Percentiles rank a stretch among this genome's conserved stretches.
Evolutionary conservation across 2,329 filamentous ascomycete species (phyloP).

Genomic region (Exophiala oligosperma): DNA sequence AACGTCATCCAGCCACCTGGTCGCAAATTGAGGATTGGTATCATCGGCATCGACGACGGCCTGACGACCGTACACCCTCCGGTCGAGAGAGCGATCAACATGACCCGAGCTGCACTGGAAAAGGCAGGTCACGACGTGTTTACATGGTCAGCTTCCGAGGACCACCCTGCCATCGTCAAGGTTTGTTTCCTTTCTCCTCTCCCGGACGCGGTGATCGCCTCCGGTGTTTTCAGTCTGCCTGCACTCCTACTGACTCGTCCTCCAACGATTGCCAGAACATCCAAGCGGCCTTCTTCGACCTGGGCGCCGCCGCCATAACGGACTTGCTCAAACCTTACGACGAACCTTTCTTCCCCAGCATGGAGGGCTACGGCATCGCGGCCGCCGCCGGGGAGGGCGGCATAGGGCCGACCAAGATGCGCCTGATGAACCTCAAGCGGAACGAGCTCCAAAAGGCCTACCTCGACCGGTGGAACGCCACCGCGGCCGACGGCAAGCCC

Average conservation of each 20-base stretch:
- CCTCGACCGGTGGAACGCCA: constrained; percentile 38
- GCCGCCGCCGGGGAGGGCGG: constrained; percentile 27
- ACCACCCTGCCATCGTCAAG: constrained; percentile 35
- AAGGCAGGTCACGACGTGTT: constrained; percentile 41
- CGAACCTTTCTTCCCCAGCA: constrained; percentile 32
- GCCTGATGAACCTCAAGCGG: constrained; percentile 32
- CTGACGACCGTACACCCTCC: constrained; percentile 40
- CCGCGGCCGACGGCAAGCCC: constrained; percentile 31
- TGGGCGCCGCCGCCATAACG: constrained; percentile 31
- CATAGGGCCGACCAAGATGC: constrained; percentile 33
- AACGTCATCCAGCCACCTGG: constrained; percentile 35
- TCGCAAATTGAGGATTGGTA: constrained; percentile 39
- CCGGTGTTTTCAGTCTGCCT: no score
- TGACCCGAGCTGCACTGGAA: constrained; percentile 35
- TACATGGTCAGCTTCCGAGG: constrained; percentile 32
- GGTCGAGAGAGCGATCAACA: constrained; percentile 37
- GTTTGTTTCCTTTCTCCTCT: background rate
- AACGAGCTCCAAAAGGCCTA: constrained; percentile 38
- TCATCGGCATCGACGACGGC: constrained; percentile 40
- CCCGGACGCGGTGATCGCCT: no score
- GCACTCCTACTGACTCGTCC: no score
- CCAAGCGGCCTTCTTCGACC: constrained; percentile 29
- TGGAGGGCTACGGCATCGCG: constrained; percentile 27
- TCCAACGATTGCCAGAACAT: constrained; percentile 29
- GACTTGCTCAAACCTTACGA: constrained; percentile 28